Evolutionary conservation across 345 rosid species (phyloP), one percentile per base, ranked within the genome.

Genomic region (Limnanthes douglasii): DNA sequence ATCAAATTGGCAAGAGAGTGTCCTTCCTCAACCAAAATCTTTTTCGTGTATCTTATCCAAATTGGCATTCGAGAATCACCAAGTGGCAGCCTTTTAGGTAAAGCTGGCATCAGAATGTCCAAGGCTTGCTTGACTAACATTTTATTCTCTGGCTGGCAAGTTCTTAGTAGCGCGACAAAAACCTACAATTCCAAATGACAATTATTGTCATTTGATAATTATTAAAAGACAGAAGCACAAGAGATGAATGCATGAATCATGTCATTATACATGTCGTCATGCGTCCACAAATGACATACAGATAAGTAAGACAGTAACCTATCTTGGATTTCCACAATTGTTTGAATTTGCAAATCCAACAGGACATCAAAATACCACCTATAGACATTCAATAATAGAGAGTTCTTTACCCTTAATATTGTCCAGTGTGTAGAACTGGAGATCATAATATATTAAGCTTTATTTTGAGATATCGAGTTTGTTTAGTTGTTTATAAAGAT

Each of bases 31-130:
- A 90, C 96, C 61, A 90, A 64, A 31, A 90, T 84, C 46, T 90
- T 90, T 66, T 90, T 90, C 34, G 98, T 90, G 64, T 84, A 84
- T 64, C 94, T 63, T 57, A 90, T 90, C 98, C 98, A 90, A 46
- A 84, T 80, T 27, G 98, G 98, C 98, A 90, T 90, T 32, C 92
- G 92, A 59, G 94, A 80, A 62, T 90, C 95, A 35, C 88, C 97
- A 51, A 58, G 77, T 57, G 98, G 98, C 35, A 90, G 70, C 63
- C 98, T 78, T 57, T 72, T 68, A 9, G 98, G 98, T 47, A 90
- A 69, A 15, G 98, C 94, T 25, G 98, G 98, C 96, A 90, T 90
- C 40, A 90, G 63, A 45, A 90, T 90, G 59, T 90, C 98, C 61
- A 90, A 75, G 18, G 98, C 98, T 70, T 84, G 98, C 75, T 85